Evolutionary conservation across 1,139 yeast species (phyloP).

Genomic region (Zygosaccharomyces pseudobailii): DNA sequence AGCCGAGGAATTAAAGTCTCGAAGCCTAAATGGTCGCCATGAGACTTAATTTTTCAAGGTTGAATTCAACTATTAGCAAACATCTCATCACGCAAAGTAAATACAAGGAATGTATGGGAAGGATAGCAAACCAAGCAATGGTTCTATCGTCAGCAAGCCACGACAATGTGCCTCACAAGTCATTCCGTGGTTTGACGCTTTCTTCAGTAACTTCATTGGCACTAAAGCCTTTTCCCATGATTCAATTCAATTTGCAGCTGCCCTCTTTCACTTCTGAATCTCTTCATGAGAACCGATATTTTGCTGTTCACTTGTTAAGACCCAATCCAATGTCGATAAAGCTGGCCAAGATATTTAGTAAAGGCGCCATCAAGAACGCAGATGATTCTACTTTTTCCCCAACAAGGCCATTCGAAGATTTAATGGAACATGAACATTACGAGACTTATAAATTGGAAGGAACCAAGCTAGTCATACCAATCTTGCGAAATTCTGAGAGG

Average conservation of each 20-base stretch:
- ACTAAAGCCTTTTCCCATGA: constrained; percentile 62
- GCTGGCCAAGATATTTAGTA: constrained; percentile 57
- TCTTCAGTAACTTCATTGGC: constrained; percentile 79
- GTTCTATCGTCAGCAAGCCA: constrained; percentile 37
- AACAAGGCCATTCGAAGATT: constrained; percentile 43
- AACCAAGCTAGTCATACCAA: constrained; percentile 44
- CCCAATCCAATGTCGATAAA: constrained; percentile 50
- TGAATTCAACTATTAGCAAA: constrained; percentile 14
- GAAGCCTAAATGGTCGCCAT: not conserved
- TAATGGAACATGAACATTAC: constrained; percentile 32
- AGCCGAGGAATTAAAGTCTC: not conserved
- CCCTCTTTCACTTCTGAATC: constrained; percentile 74
- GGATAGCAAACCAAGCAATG: constrained; percentile 40
- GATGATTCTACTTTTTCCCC: constrained; percentile 22
- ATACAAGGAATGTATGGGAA: constrained; percentile 38
- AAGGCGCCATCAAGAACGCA: constrained; percentile 40
- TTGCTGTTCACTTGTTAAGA: constrained; percentile 73
- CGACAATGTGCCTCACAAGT: constrained; percentile 17
- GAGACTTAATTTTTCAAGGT: constrained; percentile 12
- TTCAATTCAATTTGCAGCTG: constrained; percentile 76
- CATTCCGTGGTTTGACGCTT: constrained; percentile 64
- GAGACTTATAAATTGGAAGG: constrained; percentile 16
- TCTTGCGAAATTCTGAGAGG: constrained; percentile 54
- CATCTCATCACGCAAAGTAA: constrained; percentile 21
- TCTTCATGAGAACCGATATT: constrained; percentile 48